phyloP scores from a whole-genome alignment of 306 rosid species.

The Malus orientalis region DNA sequence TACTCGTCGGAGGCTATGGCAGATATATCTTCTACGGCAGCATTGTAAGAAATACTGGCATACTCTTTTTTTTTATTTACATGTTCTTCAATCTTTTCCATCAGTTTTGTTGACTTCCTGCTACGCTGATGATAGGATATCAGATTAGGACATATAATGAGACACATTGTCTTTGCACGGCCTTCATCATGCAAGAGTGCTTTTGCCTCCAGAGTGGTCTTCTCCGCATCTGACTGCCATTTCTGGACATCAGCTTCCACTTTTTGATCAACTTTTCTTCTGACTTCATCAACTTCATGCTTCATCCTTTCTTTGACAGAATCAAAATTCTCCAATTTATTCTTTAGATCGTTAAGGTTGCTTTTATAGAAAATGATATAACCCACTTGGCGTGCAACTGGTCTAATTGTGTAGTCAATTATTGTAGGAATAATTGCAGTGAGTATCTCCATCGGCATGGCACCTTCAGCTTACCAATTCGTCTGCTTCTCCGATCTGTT shows the following conservation, averaged over 20 bases:
- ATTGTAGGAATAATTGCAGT: not conserved
- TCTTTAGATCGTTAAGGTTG: conserved; percentile 1
- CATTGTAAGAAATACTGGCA: too few relatives aligned
- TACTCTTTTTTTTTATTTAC: too few relatives aligned
- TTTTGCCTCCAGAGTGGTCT: too few relatives aligned
- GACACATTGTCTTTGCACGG: not conserved
- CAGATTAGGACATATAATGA: not conserved
- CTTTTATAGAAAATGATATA: conserved; percentile 2
- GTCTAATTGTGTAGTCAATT: conserved; percentile 1
- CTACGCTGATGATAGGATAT: not conserved
- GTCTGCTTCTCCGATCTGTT: not conserved
- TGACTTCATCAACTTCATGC: conserved; percentile 7
- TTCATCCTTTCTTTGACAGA: not conserved
- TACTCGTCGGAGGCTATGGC: too few relatives aligned
- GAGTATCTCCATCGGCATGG: too few relatives aligned
- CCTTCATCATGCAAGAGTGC: too few relatives aligned
- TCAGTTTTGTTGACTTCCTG: not conserved
- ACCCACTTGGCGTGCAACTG: conserved; percentile 9
- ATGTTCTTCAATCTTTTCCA: too few relatives aligned
- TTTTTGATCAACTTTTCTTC: not conserved
- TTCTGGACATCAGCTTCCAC: not conserved
- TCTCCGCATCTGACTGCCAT: too few relatives aligned
- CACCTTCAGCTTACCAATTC: too few relatives aligned
- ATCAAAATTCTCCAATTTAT: not conserved
- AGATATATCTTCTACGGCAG: too few relatives aligned